Evolutionary conservation across 208 protist species (phyloP), one percentile per base, ranked within the genome.

Genomic region (Leishmania martiniquensis): DNA sequence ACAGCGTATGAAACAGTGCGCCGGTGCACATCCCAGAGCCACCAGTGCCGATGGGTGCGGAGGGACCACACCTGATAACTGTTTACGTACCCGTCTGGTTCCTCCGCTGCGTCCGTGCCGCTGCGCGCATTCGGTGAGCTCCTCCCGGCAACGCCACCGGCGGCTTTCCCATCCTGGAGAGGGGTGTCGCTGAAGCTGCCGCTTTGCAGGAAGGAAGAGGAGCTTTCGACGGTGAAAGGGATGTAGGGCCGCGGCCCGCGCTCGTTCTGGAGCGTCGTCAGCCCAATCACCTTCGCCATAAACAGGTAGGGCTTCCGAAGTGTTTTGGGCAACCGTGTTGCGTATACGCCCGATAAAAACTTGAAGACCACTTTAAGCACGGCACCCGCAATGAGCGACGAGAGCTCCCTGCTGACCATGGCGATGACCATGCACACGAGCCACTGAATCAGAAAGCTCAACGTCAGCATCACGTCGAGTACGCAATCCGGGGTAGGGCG

Each of bases 21-120:
- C 76, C 75, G 59, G 72, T 95, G 89, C 12, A 88, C 78, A 63
- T 95, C 91, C 89, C 91, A 95, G 44, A 93, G 75, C 91, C 88
- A 93, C 86, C 89, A 95, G 71, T 95, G 91, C 57, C 72, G 55
- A 69, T 95, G 89, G 32, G 87, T 93, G 37, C 85, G 81, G 51
- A 90, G 85, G 3, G 87, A 91, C 89, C 89, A 93, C 63, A 82
- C 74, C 80, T 91, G 88, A 42, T 80, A 34, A n/a, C 37, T 57
- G 49, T 39, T 80, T 15, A 89, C 45, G 76, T 85, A 90, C 47
- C 88, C 86, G 42, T 90, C 88, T 10, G 57, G 65, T 45, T 82
- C 78, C 55, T 85, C 78, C 0, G 81, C 54, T 32, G 67, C n/a
- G n/a, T 77, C 75, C 32, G 42, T 54, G 6, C 79, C 72, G n/a